Conservation (phyloP, 495 filamentous ascomycete genomes). For the Neurospora cerealis region DNA sequence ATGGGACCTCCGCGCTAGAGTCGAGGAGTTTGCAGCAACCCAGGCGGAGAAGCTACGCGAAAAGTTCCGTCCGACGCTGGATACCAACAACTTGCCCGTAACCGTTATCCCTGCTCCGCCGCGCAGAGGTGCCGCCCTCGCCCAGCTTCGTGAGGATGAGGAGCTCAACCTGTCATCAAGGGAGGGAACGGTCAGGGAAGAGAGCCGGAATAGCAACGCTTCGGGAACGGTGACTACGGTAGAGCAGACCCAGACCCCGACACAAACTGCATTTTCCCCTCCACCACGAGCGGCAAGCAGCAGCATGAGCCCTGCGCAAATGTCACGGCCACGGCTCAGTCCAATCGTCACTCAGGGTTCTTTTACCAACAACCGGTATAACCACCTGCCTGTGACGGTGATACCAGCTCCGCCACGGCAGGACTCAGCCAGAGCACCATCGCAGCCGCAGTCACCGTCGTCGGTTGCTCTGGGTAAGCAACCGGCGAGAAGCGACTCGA, state of each 20-base stretch:
- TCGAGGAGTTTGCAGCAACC: constrained; percentile 38
- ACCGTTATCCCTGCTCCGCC: constrained; percentile 39
- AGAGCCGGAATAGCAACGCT: constrained; percentile 5
- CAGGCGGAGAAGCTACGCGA: constrained; percentile 38
- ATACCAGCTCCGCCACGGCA: constrained; percentile 37
- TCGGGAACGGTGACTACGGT: constrained; percentile 1
- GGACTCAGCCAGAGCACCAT: constrained; percentile 18
- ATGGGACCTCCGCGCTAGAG: constrained; percentile 35
- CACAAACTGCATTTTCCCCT: neutral
- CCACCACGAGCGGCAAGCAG: neutral
- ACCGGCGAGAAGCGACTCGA: neutral
- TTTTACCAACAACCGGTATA: neutral
- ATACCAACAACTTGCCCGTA: constrained; percentile 39
- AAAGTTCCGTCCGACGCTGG: constrained; percentile 33
- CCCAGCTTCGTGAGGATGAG: constrained; percentile 34
- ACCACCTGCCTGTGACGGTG: constrained; percentile 33
- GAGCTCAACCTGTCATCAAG: constrained; percentile 10
- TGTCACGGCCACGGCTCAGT: neutral
- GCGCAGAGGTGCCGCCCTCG: constrained; percentile 34
- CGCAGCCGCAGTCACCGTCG: neutral
- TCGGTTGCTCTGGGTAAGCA: neutral
- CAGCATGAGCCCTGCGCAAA: neutral
- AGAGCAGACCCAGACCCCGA: neutral
- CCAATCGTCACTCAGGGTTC: neutral
- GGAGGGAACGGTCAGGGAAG: neutral